Percentiles rank a stretch among this genome's conserved stretches.
Conservation (phyloP, 495 filamentous ascomycete genomes). For the Podospora pseudopauciseta region DNA sequence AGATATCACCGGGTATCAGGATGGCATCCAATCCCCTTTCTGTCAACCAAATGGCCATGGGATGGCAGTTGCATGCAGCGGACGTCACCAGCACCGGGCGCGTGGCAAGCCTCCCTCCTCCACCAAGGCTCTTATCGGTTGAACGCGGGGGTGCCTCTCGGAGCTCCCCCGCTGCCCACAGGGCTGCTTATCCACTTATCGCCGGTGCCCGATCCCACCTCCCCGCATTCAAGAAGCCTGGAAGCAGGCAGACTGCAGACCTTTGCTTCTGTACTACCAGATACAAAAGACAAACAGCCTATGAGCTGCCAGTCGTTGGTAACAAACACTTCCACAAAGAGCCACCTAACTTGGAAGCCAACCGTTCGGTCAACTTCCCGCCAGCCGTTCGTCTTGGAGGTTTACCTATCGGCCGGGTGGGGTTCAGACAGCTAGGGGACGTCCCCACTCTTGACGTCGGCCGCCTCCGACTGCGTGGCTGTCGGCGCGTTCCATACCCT, state of each 20-base stretch:
- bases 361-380: background rate
- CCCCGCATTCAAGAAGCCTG: too few relatives aligned
- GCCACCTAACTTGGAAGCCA: too few relatives aligned
- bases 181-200: background rate
- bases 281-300: background rate
- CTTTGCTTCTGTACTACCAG: background rate
- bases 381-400: background rate
- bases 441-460: conserved; percentile 13
- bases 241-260: too few relatives aligned
- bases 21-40: background rate
- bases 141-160: background rate
- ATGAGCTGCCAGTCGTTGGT: background rate
- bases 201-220: background rate
- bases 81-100: background rate
- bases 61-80: background rate
- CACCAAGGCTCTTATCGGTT: background rate
- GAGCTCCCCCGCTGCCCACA: too few relatives aligned
- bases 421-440: background rate
- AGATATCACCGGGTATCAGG: too few relatives aligned
- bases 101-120: background rate
- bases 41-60: background rate
- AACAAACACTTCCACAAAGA: background rate
- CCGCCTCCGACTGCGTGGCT: conserved; percentile 13
- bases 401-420: background rate
- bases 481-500: conserved; percentile 18